Evolutionary conservation across 805 yeast species (phyloP).

Genomic region (Starmerella potacharoeniae): DNA sequence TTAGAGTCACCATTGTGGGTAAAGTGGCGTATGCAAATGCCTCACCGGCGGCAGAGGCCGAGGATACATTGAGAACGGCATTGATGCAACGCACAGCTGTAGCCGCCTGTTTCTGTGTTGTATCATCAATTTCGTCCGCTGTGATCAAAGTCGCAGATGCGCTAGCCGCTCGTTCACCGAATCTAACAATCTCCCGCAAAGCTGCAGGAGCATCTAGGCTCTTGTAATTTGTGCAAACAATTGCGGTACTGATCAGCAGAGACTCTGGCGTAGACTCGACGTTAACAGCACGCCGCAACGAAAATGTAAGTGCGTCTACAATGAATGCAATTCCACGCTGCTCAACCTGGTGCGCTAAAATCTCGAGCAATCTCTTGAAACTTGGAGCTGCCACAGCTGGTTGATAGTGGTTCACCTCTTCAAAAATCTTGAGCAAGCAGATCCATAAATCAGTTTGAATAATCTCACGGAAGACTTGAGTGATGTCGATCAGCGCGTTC

Average conservation of each 20-base stretch:
- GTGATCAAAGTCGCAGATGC: neutral
- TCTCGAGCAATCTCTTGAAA: slow-evolving; percentile 36
- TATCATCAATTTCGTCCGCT: neutral
- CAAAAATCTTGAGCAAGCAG: slow-evolving; percentile 53
- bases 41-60: slow-evolving; percentile 7
- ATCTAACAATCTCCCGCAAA: slow-evolving; percentile 3
- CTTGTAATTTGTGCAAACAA: slow-evolving; percentile 14
- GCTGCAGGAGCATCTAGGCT: slow-evolving; percentile 8
- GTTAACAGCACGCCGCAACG: slow-evolving; percentile 16
- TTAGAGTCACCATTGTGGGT: slow-evolving; percentile 7
- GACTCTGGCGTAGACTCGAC: slow-evolving; percentile 9
- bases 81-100: slow-evolving; percentile 52
- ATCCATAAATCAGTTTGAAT: slow-evolving; percentile 62
- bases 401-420: slow-evolving; percentile 33
- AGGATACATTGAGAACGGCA: slow-evolving; percentile 35
- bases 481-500: slow-evolving; percentile 48
- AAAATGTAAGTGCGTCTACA: slow-evolving; percentile 14
- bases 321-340: slow-evolving; percentile 10
- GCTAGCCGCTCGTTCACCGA: slow-evolving; percentile 24
- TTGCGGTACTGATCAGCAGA: slow-evolving; percentile 16
- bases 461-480: slow-evolving; percentile 51
- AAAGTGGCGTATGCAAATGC: slow-evolving; percentile 18
- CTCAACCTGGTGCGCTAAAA: slow-evolving; percentile 13
- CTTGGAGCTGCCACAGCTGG: slow-evolving; percentile 39
- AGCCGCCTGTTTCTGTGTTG: slow-evolving; percentile 20